A percentile compares a stretch with the other conserved stretches of the same genome.
phyloP scores from a whole-genome alignment of 257 asterid genomes.

The Jacaranda copaia region DNA sequence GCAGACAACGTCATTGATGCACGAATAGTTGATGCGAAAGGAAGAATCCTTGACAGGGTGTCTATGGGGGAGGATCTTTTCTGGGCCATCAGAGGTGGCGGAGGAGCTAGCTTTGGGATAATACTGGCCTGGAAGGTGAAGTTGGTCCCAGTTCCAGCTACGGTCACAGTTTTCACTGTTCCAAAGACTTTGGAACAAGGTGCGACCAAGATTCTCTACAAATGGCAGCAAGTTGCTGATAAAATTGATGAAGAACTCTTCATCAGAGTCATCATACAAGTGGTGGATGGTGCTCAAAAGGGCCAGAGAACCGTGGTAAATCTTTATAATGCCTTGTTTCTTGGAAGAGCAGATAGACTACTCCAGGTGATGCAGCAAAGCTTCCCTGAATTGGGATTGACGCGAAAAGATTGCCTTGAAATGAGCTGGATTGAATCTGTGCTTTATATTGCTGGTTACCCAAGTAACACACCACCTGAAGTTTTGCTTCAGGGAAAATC shows the following conservation, averaged over 20 bases:
- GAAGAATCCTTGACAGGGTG: conserved; percentile 55
- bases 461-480: conserved; percentile 57
- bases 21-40: conserved; percentile 56
- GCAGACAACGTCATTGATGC: conserved; percentile 68
- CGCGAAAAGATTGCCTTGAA: conserved; percentile 56
- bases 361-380: conserved; percentile 53
- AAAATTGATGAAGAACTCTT: conserved; percentile 63
- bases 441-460: conserved; percentile 63
- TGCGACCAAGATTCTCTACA: conserved; percentile 58
- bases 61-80: conserved; percentile 72
- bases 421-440: conserved; percentile 74
- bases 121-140: conserved; percentile 68
- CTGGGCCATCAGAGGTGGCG: conserved; percentile 78
- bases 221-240: conserved; percentile 69
- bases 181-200: conserved; percentile 60
- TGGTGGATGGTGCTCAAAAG: conserved; percentile 32
- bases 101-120: conserved; percentile 66
- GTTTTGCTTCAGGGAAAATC: conserved; percentile 67
- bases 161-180: conserved; percentile 61
- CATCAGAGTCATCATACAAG: conserved; percentile 61
- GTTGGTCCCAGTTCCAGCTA: conserved; percentile 59
- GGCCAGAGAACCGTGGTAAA: conserved; percentile 54
- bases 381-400: conserved; percentile 62
- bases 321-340: conserved; percentile 57
- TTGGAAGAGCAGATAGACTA: conserved; percentile 50